These are phyloP conservation scores for Mucor piriformis DNA, from an alignment of 371 early-diverging fungal genomes.

Conservation along the genomic window DNA sequence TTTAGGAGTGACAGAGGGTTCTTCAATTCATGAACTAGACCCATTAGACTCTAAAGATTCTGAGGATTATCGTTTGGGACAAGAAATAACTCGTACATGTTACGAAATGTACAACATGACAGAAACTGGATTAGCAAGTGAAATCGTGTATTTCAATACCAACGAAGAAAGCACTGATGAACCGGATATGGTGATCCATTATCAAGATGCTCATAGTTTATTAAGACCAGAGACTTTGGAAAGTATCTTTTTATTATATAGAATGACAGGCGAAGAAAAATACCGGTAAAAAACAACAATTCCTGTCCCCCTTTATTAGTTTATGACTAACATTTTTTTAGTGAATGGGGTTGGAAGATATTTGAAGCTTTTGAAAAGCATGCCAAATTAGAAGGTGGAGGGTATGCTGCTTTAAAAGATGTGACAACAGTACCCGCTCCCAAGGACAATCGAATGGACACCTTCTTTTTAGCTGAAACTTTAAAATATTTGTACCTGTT, in stretches of 20 bases:
- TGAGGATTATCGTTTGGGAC: slow-evolving; percentile 72
- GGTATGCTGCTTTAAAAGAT: slow-evolving; percentile 79
- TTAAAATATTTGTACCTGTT: slow-evolving; percentile 93
- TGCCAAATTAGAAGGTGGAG: slow-evolving; percentile 69
- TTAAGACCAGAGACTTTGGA: slow-evolving; percentile 92
- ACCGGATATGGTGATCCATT: slow-evolving; percentile 67
- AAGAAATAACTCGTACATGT: slow-evolving; percentile 78
- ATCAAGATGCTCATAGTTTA: slow-evolving; percentile 68
- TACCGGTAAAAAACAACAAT: slow-evolving; percentile 55
- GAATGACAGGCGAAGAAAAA: slow-evolving; percentile 80
- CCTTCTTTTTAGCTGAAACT: slow-evolving; percentile 87
- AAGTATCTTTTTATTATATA: slow-evolving; percentile 81
- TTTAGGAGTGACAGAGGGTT: slow-evolving; percentile 73
- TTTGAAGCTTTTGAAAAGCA: slow-evolving; percentile 83
- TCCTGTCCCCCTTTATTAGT: no score
- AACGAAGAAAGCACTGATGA: slow-evolving; percentile 32
- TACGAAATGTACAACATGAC: slow-evolving; percentile 82
- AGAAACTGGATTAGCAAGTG: slow-evolving; percentile 81
- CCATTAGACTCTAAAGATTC: slow-evolving; percentile 33
- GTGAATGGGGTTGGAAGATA: slow-evolving; percentile 92
- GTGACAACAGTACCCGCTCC: slow-evolving; percentile 62
- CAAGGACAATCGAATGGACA: slow-evolving; percentile 77
- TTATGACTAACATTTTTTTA: no score
- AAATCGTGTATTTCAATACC: slow-evolving; percentile 70
- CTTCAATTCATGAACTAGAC: slow-evolving; percentile 24